Percentiles rank a stretch among this genome's conserved stretches.
Conservation (phyloP, 1,139 yeast species). For the Candida sojae region DNA sequence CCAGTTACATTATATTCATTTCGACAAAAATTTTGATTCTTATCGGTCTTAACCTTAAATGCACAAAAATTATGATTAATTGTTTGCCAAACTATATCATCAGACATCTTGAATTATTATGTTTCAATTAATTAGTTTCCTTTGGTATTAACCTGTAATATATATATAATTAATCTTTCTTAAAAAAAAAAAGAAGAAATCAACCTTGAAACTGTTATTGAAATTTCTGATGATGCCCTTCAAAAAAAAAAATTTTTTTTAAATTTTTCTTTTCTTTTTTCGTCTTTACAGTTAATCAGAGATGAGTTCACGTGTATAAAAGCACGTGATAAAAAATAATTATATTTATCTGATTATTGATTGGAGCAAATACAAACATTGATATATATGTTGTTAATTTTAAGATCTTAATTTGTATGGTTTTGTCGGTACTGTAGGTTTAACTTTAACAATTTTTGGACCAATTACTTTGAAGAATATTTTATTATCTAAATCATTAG, state of each 20-base stretch:
- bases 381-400: not conserved
- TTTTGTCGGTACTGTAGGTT: conserved; percentile 41
- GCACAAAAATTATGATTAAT: conserved; percentile 90
- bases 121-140: not conserved
- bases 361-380: conserved; percentile 1
- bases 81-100: conserved; percentile 85
- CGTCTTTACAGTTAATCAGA: not conserved
- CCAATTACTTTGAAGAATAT: conserved; percentile 31
- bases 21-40: conserved; percentile 80
- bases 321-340: not conserved
- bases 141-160: too few species aligned
- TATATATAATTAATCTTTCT: too few species aligned
- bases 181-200: too few species aligned
- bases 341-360: not conserved
- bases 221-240: not conserved
- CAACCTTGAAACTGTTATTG: too few species aligned
- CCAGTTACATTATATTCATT: conserved; percentile 91
- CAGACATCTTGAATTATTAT: conserved; percentile 34
- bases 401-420: conserved; percentile 23
- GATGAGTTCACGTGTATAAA: conserved; percentile 5
- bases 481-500: conserved; percentile 36
- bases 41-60: conserved; percentile 77
- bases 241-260: not conserved
- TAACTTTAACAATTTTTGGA: conserved; percentile 34
- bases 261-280: not conserved